Conservation (phyloP, 352 stramenopile species). For the Globisporangium megalacanthum region DNA sequence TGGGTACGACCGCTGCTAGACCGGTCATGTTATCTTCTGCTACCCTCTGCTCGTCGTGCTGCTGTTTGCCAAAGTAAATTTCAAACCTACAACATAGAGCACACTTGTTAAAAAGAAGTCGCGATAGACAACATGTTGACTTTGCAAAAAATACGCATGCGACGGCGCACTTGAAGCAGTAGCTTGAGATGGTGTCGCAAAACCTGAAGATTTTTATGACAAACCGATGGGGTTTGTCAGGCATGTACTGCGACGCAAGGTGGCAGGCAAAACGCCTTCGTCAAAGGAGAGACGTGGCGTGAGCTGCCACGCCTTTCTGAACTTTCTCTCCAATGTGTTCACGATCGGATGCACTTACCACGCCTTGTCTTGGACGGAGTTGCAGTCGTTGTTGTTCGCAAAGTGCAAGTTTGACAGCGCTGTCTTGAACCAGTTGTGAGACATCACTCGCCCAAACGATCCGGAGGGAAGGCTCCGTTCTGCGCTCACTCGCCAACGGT, state of each 20-base stretch:
- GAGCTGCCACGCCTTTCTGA: slow-evolving; percentile 7
- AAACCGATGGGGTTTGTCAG: slow-evolving; percentile 27
- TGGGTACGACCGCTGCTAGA: no score
- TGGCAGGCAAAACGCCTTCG: slow-evolving; percentile 20
- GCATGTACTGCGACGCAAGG: slow-evolving; percentile 23
- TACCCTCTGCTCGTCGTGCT: no score
- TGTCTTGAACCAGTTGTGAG: background rate
- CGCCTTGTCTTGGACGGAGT: slow-evolving; percentile 3
- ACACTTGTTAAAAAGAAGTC: slow-evolving; percentile 8
- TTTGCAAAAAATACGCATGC: background rate
- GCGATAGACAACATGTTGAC: background rate
- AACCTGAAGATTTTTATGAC: slow-evolving; percentile 26
- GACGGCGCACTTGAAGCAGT: slow-evolving; percentile 11
- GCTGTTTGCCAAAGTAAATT: no score
- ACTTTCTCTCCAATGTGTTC: slow-evolving; percentile 7
- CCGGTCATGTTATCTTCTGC: no score
- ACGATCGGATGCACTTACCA: slow-evolving; percentile 12
- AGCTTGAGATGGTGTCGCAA: slow-evolving; percentile 14
- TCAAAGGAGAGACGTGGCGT: slow-evolving; percentile 22
- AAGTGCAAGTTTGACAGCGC: background rate
- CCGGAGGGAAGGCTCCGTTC: background rate
- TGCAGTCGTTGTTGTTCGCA: background rate
- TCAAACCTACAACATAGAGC: no score
- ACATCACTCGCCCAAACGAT: background rate
- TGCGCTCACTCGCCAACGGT: background rate